Evolutionary conservation across 164 flowering plant species (phyloP), one percentile per base, ranked within the genome.

Genomic region (Berberis vulgaris): DNA sequence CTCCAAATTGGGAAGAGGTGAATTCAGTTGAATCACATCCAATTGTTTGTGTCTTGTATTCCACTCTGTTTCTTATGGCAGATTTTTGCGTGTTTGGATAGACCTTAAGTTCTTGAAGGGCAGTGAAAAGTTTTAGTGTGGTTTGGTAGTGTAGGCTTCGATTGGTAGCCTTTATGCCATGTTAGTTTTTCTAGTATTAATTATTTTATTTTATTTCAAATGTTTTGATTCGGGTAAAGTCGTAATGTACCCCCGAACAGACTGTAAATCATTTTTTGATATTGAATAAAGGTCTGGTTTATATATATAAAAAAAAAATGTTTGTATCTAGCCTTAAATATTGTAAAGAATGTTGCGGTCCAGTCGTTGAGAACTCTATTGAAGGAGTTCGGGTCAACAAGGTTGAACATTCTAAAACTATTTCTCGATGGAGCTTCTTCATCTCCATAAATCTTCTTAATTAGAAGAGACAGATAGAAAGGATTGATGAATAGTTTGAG

Each of bases 321-420:
- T 26, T 26, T 26, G 26, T 26, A 26, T 26, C 77, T 89, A 55
- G 71, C 65, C 62, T 76, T 80, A 67, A 94, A 91, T 38, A 94
- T 80, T 39, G 83, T 74, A 68, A 90, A 76, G 75, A 94, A 85
- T 65, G 88, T 84, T 45, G 81, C 89, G 40, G 87, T 83, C 97
- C 99, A 94, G 56, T 89, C 85, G 41, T 83, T 79, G 26, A 95
- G 80, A 70, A 95, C 99, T 77, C 84, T 78, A 64, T 86, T 81
- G 73, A 78, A 95, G 43, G 90, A 85, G 69, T 65, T 50, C 49
- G 56, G 67, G 47, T 95, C 92, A n/a, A 73, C 64, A 9, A 97
- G 99, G 76, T 95, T 95, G 78, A 95, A 95, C 97, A 95, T 89
- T 77, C 72, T 87, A 57, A 95, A 95, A 73, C 99, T 91, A 70